Base-by-base conservation (phyloP, 345 rosid species). In the Rhodomyrtus tomentosa region DNA sequence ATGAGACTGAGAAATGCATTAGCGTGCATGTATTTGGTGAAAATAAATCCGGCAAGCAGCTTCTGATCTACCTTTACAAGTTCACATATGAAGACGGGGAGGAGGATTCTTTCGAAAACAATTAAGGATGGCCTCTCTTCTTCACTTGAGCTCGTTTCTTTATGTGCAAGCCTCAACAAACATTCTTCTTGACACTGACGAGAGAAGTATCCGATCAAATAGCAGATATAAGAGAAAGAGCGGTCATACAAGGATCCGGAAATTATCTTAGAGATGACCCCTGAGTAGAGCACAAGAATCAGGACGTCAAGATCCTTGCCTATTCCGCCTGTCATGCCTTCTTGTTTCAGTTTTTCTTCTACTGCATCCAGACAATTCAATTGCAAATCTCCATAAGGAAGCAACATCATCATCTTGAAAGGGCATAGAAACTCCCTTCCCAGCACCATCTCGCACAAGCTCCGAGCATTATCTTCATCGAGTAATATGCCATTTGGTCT, bases 21-120 rank as follows among this genome's bases (percentile, higher is more conserved):
- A 12, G 92, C 90, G 92, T 94, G 99, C 99, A 95, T 95, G 85
- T 90, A 92, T 86, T 92, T 93, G 2, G 98, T 90, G 58, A 96
- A 89, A 27, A 95, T 45, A 85, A 93, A 89, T 85, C 98, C 99
- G 0, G 99, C 99, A 29, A 97, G 90, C 74, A 95, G 89, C 52
- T 89, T 92, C 87, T 95, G 98, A 85, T 91, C 91, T 4, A 91
- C 94, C 89, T 89, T 93, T 74, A 94, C 93, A 50, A 96, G 99
- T 90, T 90, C 96, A 18, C 94, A 89, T 84, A 95, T 56, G 76
- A 94, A 93, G 81, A 89, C 74, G 1, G 99, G 99, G 84, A 97
- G 91, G 85, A 95, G 83, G 88, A 94, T 85, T 87, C 90, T 91
- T 80, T 88, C 87, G 55, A 95, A 95, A 79, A 92, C 83, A 52